Evolutionary conservation across 345 rosid genomes (phyloP), one percentile per base, ranked within the genome.

Genomic region (Brassica cretica): DNA sequence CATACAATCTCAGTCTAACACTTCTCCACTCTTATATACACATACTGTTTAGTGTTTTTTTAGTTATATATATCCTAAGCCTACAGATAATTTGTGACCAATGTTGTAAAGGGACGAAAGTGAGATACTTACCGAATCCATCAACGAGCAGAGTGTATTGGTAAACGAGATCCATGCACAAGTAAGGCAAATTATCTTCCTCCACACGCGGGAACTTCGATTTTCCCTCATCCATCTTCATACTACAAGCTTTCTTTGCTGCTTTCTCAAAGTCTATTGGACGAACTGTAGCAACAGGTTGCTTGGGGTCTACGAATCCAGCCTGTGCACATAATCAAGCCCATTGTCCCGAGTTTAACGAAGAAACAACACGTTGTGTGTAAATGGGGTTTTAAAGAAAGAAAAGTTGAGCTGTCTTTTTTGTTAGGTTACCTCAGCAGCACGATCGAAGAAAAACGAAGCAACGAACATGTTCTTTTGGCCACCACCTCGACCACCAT

Each of bases 401-500:
- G 66, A 15, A 24, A 0, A 25, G 56, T n/a, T 5, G 56, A 27
- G 15, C 8, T 64, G 44, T 35, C 18, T 35, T 64, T 35, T 64
- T 12, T n/a, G 73, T 44, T 75, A 5, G 4, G n/a, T 44, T 86
- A 95, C 99, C 99, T 93, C 91, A 53, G 97, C 97, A 80, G 99
- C 99, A 78, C 97, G 87, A 84, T 95, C 99, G 37, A 84, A 95
- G 91, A 95, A 95, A 80, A 95, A 95, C 0, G 98, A 95, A 49
- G 99, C 98, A 53, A 95, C 93, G 72, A 95, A 93, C 73, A 95
- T 78, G 77, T 91, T 87, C 84, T 88, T 93, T 75, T 91, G 98
- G 27, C 99, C 99, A 87, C 92, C 98, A 64, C 99, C 98, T n/a
- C 96, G 89, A 64, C 99, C 99, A 39, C 99, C 99, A 75, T 93